Evolutionary conservation across 306 rosid species (phyloP).

Genomic region (Prunus campanulata): DNA sequence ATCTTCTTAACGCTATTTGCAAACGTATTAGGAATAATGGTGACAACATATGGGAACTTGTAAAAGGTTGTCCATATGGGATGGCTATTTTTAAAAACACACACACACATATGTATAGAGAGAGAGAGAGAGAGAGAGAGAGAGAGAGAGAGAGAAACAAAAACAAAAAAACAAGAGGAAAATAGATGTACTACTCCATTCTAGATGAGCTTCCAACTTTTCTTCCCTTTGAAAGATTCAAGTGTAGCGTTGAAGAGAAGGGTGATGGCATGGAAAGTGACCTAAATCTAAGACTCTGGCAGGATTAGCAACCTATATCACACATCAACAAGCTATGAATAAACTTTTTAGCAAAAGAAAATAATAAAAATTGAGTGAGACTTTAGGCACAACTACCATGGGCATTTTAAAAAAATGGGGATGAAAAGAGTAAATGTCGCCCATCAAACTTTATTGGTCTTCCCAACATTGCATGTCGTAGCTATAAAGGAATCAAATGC

Average conservation of each 20-base stretch:
- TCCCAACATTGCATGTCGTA: conserved; percentile 1
- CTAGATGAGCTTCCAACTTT: not conserved
- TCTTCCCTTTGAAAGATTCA: not conserved
- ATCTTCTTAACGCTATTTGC: not conserved
- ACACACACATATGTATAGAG: not conserved
- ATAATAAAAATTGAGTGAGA: not conserved
- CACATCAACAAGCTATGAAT: not conserved
- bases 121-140: not conserved
- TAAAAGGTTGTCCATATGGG: not conserved
- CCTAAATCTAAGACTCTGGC: not conserved
- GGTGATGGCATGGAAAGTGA: conserved; percentile 8
- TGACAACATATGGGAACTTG: not conserved
- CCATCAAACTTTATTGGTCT: not conserved
- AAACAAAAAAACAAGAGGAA: not conserved
- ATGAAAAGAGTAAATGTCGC: conserved; percentile 5
- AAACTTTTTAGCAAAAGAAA: not conserved
- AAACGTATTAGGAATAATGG: not conserved
- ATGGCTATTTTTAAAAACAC: not conserved
- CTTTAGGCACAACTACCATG: conserved; percentile 9
- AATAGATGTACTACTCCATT: not conserved
- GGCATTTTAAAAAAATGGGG: not conserved
- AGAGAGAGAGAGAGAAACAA: not conserved
- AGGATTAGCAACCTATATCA: not conserved
- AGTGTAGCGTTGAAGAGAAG: not conserved
- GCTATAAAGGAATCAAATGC: not conserved